Conservation (phyloP, 768 basidiomycete species). For the Suillus decipiens region DNA sequence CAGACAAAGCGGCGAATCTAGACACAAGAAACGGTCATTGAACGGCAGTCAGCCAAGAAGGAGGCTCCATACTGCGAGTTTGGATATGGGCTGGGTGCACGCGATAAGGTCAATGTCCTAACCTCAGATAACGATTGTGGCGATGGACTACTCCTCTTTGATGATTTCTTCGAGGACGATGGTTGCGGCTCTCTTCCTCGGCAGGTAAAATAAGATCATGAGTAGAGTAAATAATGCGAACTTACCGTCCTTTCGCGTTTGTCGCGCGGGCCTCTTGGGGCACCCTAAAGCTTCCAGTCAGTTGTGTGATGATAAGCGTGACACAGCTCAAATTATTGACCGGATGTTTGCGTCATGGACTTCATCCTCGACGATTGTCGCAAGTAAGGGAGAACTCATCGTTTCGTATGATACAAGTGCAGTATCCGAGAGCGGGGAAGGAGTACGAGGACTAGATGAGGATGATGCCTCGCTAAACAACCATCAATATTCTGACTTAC, state of each 20-base stretch:
- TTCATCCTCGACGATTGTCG: neutral
- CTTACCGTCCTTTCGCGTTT: neutral
- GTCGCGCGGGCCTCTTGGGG: too few relatives aligned
- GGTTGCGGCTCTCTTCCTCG: neutral
- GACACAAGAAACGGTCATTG: too few relatives aligned
- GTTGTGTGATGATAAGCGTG: neutral
- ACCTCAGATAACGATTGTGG: too few relatives aligned
- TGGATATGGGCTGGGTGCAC: too few relatives aligned
- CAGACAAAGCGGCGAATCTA: neutral
- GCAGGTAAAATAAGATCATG: neutral
- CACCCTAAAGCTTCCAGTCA: neutral
- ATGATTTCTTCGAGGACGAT: neutral
- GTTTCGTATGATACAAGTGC: neutral
- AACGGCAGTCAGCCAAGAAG: too few relatives aligned
- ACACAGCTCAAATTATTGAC: neutral
- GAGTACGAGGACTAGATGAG: neutral
- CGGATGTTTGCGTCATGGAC: neutral
- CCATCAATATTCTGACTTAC: neutral
- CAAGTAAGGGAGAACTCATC: neutral
- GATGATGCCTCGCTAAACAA: neutral
- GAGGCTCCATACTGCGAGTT: too few relatives aligned
- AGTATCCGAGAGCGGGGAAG: neutral
- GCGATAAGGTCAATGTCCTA: too few relatives aligned
- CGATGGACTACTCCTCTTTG: neutral
- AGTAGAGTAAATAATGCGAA: too few relatives aligned